A percentile compares a stretch with the other conserved stretches of the same genome.
phyloP scores from a whole-genome alignment of 2,329 filamentous ascomycete species.

The Hypoxylon sp. region DNA sequence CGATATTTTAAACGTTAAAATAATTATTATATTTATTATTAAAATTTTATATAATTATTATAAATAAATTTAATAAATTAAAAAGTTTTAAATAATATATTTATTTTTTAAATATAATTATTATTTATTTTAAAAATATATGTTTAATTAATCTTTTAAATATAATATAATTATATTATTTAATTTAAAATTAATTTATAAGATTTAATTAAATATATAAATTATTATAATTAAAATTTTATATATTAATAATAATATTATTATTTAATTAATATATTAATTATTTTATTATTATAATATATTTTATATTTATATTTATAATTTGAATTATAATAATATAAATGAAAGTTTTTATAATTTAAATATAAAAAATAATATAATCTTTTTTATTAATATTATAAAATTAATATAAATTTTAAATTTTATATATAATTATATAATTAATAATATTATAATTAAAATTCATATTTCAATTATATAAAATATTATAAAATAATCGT shows the following conservation, averaged over 20 bases:
- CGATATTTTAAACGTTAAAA: background rate
- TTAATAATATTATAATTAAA: background rate
- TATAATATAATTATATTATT: background rate
- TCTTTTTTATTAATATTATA: background rate
- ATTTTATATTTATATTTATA: background rate
- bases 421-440: background rate
- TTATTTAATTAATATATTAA: background rate
- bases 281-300: background rate
- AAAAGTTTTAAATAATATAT: background rate
- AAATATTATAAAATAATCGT: background rate
- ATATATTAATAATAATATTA: background rate
- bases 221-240: background rate
- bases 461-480: background rate
- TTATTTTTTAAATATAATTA: background rate
- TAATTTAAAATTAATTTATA: background rate
- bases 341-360: background rate
- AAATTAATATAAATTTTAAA: background rate
- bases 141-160: background rate
- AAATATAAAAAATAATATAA: background rate
- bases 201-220: background rate
- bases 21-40: background rate
- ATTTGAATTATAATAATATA: background rate
- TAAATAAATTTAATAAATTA: background rate
- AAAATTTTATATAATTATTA: background rate
- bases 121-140: background rate